Evolutionary conservation across 78 protist genomes (phyloP).

Genomic region (Pelomyxa schiedti): DNA sequence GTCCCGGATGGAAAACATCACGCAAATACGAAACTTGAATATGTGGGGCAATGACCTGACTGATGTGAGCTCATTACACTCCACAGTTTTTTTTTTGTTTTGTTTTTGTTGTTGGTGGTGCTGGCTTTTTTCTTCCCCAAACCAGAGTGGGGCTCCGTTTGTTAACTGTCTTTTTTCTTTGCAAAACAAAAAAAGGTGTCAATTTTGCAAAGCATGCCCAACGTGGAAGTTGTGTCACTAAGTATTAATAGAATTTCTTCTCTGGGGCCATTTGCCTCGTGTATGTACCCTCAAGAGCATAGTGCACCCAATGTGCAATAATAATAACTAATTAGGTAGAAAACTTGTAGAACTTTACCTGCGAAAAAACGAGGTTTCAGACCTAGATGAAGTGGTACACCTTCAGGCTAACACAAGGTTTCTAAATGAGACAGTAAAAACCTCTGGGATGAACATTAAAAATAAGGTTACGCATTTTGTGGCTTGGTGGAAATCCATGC

Average conservation of each 20-base stretch:
- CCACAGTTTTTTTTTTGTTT: too few relatives aligned
- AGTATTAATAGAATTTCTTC: slow-evolving; percentile 37
- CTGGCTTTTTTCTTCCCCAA: too few relatives aligned
- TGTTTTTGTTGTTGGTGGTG: neutral
- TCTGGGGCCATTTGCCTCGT: slow-evolving; percentile 17
- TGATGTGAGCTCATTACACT: neutral
- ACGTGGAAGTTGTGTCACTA: slow-evolving; percentile 32
- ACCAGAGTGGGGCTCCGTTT: slow-evolving; percentile 15
- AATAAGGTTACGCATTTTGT: slow-evolving; percentile 19
- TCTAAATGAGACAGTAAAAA: too few relatives aligned
- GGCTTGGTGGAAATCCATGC: slow-evolving; percentile 62
- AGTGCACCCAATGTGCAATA: neutral
- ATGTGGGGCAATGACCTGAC: slow-evolving; percentile 46
- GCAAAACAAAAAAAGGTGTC: too few relatives aligned
- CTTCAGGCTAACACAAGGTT: too few relatives aligned
- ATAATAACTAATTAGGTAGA: neutral
- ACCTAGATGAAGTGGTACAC: slow-evolving; percentile 26
- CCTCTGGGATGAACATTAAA: neutral
- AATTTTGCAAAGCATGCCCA: slow-evolving; percentile 24
- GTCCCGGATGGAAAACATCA: slow-evolving; percentile 7
- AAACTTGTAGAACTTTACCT: slow-evolving; percentile 50
- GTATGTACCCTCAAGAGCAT: neutral
- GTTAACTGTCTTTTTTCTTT: neutral
- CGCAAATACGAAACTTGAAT: slow-evolving; percentile 33
- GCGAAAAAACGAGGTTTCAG: slow-evolving; percentile 33